Conservation (phyloP, 2,329 filamentous ascomycete species). For the Botrytis medusae region DNA sequence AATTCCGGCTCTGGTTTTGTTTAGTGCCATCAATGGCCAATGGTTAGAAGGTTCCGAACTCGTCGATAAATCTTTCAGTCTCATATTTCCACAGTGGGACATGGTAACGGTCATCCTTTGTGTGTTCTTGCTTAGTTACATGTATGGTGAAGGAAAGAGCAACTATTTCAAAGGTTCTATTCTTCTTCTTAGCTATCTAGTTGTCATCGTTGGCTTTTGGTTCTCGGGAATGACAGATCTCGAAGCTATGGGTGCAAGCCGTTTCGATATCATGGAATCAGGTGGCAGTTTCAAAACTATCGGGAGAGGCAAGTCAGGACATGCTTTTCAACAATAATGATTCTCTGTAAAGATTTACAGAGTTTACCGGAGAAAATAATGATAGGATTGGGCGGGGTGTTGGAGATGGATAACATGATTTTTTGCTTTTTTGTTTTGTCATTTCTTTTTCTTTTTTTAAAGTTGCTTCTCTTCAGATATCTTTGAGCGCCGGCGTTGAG, state of each 20-base stretch:
- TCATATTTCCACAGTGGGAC: slow-evolving; percentile 98
- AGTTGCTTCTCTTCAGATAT: slow-evolving; percentile 24
- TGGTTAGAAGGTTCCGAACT: slow-evolving; percentile 56
- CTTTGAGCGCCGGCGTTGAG: slow-evolving; percentile 36
- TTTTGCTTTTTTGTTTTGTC: not conserved
- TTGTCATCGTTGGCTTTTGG: slow-evolving; percentile 90
- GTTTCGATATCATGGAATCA: slow-evolving; percentile 40
- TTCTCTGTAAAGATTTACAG: not conserved
- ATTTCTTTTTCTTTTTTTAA: slow-evolving; percentile 1
- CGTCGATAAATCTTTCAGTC: slow-evolving; percentile 67
- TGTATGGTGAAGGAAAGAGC: slow-evolving; percentile 98
- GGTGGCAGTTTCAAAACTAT: slow-evolving; percentile 40
- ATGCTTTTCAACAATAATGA: slow-evolving; percentile 38
- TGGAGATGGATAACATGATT: not conserved
- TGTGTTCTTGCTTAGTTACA: slow-evolving; percentile 93
- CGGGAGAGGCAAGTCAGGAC: slow-evolving; percentile 35
- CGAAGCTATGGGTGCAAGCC: slow-evolving; percentile 36
- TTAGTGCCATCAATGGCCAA: slow-evolving; percentile 72
- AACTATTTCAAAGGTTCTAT: slow-evolving; percentile 99
- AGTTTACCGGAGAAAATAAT: not conserved
- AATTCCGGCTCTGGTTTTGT: slow-evolving; percentile 88
- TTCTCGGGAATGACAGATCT: slow-evolving; percentile 60
- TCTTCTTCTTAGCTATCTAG: slow-evolving; percentile 86
- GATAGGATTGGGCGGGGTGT: not conserved
- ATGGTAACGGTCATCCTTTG: slow-evolving; percentile 97